A percentile compares a stretch with the other conserved stretches of the same genome.
These are phyloP conservation scores for Anthostomella pinea DNA, from an alignment of 2,329 filamentous ascomycete genomes.

Conservation along the genomic window DNA sequence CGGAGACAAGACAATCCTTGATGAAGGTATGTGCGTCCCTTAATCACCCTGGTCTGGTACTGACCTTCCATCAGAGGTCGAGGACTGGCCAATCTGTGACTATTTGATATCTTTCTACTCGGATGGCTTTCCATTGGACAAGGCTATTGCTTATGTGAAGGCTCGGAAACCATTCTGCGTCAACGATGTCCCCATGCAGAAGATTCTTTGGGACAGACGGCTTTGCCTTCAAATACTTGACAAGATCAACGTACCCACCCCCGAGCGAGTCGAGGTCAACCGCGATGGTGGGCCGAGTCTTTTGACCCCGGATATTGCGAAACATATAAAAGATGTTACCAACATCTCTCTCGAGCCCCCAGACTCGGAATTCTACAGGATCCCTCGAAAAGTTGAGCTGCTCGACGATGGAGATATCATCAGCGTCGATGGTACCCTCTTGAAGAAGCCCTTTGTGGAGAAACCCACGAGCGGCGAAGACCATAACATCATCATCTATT, in stretches of 20 bases:
- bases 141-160: conserved; percentile 93
- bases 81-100: conserved; percentile 54
- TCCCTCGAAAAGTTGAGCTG: conserved; percentile 70
- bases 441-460: conserved; percentile 95
- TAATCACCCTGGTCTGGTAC: conserved; percentile 1
- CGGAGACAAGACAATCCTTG: conserved; percentile 96
- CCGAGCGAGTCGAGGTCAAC: conserved; percentile 83
- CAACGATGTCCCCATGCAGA: conserved; percentile 96
- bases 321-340: conserved; percentile 76
- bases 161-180: conserved; percentile 94
- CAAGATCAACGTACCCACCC: conserved; percentile 84
- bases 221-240: conserved; percentile 86
- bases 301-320: conserved; percentile 74
- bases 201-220: conserved; percentile 91
- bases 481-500: conserved; percentile 98
- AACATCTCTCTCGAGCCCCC: conserved; percentile 72
- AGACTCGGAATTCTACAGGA: conserved; percentile 55
- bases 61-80: conserved; percentile 38
- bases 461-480: conserved; percentile 98
- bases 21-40: conserved; percentile 62
- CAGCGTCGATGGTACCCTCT: conserved; percentile 75
- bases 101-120: conserved; percentile 98
- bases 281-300: conserved; percentile 85
- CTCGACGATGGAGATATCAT: conserved; percentile 88
- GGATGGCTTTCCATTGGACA: conserved; percentile 93